These are phyloP conservation scores for Fusarium secorum DNA, from an alignment of 2,329 filamentous ascomycete species.

Conservation along the genomic window DNA sequence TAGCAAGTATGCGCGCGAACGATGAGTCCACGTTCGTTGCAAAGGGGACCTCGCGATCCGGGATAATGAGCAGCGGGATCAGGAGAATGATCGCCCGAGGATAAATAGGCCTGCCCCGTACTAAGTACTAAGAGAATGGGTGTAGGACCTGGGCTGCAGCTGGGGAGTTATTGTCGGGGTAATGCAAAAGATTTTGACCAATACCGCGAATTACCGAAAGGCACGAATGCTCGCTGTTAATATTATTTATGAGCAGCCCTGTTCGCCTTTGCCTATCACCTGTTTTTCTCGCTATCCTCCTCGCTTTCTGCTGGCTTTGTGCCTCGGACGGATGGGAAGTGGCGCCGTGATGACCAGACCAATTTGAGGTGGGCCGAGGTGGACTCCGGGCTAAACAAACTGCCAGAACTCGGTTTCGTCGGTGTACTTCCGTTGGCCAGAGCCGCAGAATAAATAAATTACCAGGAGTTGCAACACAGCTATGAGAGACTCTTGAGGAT, in stretches of 20 bases:
- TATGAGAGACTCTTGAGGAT: background rate
- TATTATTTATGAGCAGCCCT: constrained; percentile 22
- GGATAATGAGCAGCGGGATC: constrained; percentile 34
- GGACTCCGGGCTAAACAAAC: constrained; percentile 27
- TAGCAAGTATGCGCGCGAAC: constrained; percentile 20
- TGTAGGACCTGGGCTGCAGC: constrained; percentile 10
- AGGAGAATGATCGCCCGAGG: constrained; percentile 37
- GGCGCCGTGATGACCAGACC: constrained; percentile 25
- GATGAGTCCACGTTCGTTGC: constrained; percentile 24
- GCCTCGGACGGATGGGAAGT: constrained; percentile 35
- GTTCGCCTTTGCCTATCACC: constrained; percentile 19
- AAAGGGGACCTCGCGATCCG: constrained; percentile 32
- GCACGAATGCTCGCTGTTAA: background rate
- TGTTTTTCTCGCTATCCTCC: constrained; percentile 10
- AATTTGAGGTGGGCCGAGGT: constrained; percentile 34
- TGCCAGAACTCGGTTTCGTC: constrained; percentile 23
- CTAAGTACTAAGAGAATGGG: constrained; percentile 17
- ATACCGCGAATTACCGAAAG: constrained; percentile 27
- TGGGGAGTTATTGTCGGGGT: constrained; percentile 1
- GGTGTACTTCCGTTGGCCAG: constrained; percentile 25
- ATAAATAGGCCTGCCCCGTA: constrained; percentile 22
- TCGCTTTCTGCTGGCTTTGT: constrained; percentile 33
- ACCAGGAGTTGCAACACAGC: background rate
- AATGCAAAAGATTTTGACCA: constrained; percentile 9
- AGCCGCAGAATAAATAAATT: constrained; percentile 14